Evolutionary conservation across 2,329 filamentous ascomycete species (phyloP).

Genomic region (Ophiocordyceps camponoti-saundersi): DNA sequence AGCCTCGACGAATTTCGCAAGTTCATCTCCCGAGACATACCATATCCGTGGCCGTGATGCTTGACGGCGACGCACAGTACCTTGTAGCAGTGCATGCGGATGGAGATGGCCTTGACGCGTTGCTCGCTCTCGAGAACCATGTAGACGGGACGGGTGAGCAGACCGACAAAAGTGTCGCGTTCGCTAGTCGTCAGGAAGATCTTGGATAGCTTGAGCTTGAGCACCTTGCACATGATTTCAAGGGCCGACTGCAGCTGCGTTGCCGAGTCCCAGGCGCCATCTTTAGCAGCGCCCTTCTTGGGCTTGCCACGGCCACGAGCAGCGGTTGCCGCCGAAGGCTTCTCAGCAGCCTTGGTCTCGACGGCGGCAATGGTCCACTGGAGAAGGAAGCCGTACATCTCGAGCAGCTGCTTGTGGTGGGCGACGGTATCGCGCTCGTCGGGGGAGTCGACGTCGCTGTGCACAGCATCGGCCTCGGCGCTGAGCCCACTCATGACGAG

Average conservation of each 20-base stretch:
- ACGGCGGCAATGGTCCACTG: constrained; percentile 95
- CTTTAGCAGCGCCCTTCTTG: constrained; percentile 64
- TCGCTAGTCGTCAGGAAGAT: constrained; percentile 96
- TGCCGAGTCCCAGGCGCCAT: constrained; percentile 76
- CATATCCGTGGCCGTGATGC: constrained; percentile 92
- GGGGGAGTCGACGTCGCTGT: constrained; percentile 66
- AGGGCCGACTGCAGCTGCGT: constrained; percentile 75
- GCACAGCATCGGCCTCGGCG: constrained; percentile 68
- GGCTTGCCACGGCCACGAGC: constrained; percentile 57
- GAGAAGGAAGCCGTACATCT: constrained; percentile 84
- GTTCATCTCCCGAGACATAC: constrained; percentile 27
- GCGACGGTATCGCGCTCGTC: constrained; percentile 79
- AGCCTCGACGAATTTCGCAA: constrained; percentile 4
- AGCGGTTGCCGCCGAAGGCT: constrained; percentile 51
- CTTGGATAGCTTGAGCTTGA: constrained; percentile 79
- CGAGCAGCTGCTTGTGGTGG: constrained; percentile 80
- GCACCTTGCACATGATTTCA: constrained; percentile 88
- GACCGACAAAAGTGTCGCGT: constrained; percentile 80
- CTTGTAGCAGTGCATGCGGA: constrained; percentile 95
- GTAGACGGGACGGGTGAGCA: constrained; percentile 87
- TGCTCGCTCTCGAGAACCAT: constrained; percentile 88
- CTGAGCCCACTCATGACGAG: constrained; percentile 73
- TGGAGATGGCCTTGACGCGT: constrained; percentile 71
- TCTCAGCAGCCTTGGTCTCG: constrained; percentile 85
- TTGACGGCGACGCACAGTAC: constrained; percentile 93